Percentiles rank a stretch among this genome's conserved stretches.
These are phyloP conservation scores for Aspergillus sclerotiicarbonarius DNA, from an alignment of 495 filamentous ascomycete species.

Conservation along the genomic window DNA sequence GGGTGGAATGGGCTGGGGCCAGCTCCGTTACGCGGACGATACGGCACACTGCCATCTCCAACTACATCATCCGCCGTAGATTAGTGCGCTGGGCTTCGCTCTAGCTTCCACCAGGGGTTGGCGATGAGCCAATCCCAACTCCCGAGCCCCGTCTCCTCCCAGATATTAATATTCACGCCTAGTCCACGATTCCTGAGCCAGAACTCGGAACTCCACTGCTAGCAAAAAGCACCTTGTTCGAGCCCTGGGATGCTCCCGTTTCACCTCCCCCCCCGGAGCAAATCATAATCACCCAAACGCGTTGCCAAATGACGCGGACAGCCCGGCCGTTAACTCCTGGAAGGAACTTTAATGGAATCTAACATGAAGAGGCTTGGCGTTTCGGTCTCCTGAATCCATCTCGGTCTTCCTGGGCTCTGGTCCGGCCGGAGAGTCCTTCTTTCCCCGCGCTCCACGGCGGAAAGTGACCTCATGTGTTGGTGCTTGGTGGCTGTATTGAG, in stretches of 20 bases:
- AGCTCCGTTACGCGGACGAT: neutral
- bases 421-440: neutral
- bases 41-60: neutral
- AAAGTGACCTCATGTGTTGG: neutral
- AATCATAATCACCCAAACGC: constrained; percentile 8
- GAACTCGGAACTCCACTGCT: neutral
- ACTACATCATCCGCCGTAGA: neutral
- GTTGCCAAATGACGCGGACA: constrained; percentile 10
- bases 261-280: constrained; percentile 1
- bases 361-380: constrained; percentile 8
- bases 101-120: neutral
- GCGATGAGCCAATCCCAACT: neutral
- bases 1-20: neutral
- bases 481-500: neutral
- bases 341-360: neutral
- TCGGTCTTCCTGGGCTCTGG: neutral
- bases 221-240: neutral
- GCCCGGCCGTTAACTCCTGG: neutral
- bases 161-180: neutral
- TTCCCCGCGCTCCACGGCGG: constrained; percentile 12
- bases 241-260: constrained; percentile 4
- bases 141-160: neutral
- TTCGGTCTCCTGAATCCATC: constrained; percentile 1
- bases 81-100: neutral
- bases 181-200: neutral